Evolutionary conservation across 2,329 filamentous ascomycete species (phyloP).

Genomic region (Alternaria infectoria): DNA sequence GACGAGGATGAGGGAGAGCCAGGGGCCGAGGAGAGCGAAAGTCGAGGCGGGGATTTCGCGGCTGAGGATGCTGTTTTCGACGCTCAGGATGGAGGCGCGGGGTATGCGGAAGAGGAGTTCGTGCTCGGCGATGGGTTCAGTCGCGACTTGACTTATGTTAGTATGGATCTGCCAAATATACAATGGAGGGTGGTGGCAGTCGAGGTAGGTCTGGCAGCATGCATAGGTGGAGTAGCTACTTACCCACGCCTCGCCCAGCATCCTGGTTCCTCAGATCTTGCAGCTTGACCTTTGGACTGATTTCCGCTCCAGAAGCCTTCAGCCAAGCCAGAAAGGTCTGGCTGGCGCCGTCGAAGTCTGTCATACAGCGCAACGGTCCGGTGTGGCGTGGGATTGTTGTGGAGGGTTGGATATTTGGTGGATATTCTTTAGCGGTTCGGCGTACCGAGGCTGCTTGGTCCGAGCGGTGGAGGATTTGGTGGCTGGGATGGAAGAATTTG

Average conservation of each 20-base stretch:
- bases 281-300: constrained; percentile 65
- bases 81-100: constrained; percentile 71
- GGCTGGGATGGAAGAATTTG: constrained; percentile 6
- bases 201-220: not conserved
- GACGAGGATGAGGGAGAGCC: constrained; percentile 71
- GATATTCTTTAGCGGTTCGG: constrained; percentile 23
- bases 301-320: constrained; percentile 56
- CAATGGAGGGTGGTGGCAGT: not conserved
- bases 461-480: constrained; percentile 3
- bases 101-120: constrained; percentile 84
- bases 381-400: constrained; percentile 19
- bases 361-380: constrained; percentile 25
- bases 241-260: constrained; percentile 69
- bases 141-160: constrained; percentile 65
- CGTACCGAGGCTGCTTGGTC: constrained; percentile 34
- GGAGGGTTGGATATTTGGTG: constrained; percentile 22
- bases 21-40: constrained; percentile 52
- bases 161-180: not conserved
- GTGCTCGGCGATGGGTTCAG: constrained; percentile 71
- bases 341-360: constrained; percentile 52
- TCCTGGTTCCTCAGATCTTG: constrained; percentile 62
- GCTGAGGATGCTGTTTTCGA: constrained; percentile 73
- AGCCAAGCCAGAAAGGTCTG: constrained; percentile 66
- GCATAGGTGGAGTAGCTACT: constrained; percentile 37
- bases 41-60: constrained; percentile 54